Evolutionary conservation across 2,329 filamentous ascomycete species (phyloP), one percentile per base, ranked within the genome.

Genomic region (Epicoccum sorghinum): DNA sequence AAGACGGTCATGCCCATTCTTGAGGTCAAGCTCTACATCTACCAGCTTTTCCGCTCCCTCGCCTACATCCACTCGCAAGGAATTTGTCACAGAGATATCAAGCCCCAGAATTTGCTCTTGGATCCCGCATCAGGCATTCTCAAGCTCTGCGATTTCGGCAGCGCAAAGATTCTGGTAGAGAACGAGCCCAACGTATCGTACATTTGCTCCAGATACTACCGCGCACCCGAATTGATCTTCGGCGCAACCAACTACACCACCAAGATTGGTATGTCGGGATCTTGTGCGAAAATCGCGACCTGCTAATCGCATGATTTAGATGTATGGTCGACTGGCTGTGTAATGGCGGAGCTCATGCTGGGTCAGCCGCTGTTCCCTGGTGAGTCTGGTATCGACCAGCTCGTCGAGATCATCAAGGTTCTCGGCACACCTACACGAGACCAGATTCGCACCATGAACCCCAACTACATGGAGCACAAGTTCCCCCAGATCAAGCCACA

Each of bases 381-480:
- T 69, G 95, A 99, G 78, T 99, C 95, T 42, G 95, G 95, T 61
- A 99, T 99, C 70, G 95, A 99, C 74, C 95, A 99, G 76, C 82
- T 99, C 43, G 95, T 99, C 40, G 95, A 99, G 78, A 99, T 99
- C 75, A 99, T 99, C 83, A 99, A 99, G 80, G 93, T 99, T 47
- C 82, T 99, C 57, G 95, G 95, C 56, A 99, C 95, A 14, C 95
- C 95, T 14, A 98, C 95, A 32, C 86, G 95, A 62, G 95, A 99
- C 76, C 95, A 99, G 78, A 99, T 99, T 71, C 90, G 95, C 66
- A 99, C 95, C 63, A 99, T 99, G 95, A 99, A 99, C 78, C 95
- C 95, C 55, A 99, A 99, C 79, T 99, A 99, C 79, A 99, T 99
- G 95, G 95, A 99, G 80, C 95, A 99, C 82, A 98, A 98, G 81